These are phyloP conservation scores for Zalaria obscura DNA, from an alignment of 2,329 filamentous ascomycete genomes.

Conservation along the genomic window DNA sequence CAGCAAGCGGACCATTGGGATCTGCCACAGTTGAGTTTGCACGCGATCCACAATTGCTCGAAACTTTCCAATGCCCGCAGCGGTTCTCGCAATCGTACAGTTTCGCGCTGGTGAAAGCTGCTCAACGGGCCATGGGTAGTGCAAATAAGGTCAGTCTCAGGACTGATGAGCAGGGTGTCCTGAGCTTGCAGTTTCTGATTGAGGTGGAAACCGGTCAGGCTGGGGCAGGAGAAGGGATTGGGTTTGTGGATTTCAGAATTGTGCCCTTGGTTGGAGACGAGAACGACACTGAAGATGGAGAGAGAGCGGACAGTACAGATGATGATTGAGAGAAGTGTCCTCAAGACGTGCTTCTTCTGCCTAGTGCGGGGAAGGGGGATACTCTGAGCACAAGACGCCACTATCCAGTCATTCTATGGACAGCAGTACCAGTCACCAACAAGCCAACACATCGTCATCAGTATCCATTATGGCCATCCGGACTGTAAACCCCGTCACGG, in stretches of 20 bases:
- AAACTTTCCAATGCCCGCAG: conserved; percentile 53
- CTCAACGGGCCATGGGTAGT: conserved; percentile 80
- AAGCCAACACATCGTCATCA: too few species aligned
- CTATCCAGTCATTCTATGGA: too few species aligned
- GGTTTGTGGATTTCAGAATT: conserved; percentile 73
- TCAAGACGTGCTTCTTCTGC: too few species aligned
- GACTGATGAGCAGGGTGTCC: conserved; percentile 74
- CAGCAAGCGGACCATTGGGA: conserved; percentile 46
- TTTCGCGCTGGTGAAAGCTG: conserved; percentile 73
- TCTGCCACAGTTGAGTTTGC: conserved; percentile 46
- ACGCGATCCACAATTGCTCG: conserved; percentile 39
- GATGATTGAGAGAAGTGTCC: background rate
- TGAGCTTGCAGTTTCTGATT: conserved; percentile 94
- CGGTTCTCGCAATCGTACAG: conserved; percentile 61
- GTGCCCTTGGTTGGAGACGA: conserved; percentile 56
- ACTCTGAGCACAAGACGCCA: too few species aligned
- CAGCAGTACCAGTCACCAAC: too few species aligned
- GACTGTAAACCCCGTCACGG: too few species aligned
- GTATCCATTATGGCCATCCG: too few species aligned
- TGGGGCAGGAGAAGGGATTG: conserved; percentile 29
- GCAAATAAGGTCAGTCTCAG: conserved; percentile 86
- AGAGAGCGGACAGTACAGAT: conserved; percentile 7
- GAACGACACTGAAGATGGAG: conserved; percentile 28
- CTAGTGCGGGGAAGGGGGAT: too few species aligned
- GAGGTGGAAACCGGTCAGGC: conserved; percentile 46